Base-by-base conservation (phyloP, 306 rosid genomes). In the Senna siamea region DNA sequence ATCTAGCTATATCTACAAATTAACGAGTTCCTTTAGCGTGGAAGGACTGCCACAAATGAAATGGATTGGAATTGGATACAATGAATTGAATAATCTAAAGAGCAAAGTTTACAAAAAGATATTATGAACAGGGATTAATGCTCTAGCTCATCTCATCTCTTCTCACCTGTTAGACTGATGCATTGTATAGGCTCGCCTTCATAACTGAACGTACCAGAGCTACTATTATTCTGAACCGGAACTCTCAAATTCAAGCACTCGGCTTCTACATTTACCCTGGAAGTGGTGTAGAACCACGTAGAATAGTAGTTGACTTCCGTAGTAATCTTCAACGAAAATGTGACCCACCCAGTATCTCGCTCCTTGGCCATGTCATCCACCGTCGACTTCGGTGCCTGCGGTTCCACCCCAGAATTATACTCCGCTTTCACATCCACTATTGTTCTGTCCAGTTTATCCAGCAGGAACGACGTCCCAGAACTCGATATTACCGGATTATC, bases 201-300 rank as follows among this genome's bases (percentile, higher is more conserved):
- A 48, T 46, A 19, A 3, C 50, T 46, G 56, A 76, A 12, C 0
- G 56, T 1, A 6, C 77, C 90, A 0, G 3, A 19, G 2, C 0
- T 12, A 2, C 80, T 37, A n/a, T 37, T 23, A 15, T 74, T 78
- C 26, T 40, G 34, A 47, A 87, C 85, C n/a, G 15, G 54, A 63
- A 92, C 67, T 73, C 78, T 85, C 79, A 90, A 62, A 19, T 72
- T 74, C 2, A 40, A 46, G 48, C 95, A 92, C 43, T 57, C 4
- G 5, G 84, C 84, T 8, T 62, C 11, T 7, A 82, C 2, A 13
- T 9, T 1, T 2, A 55, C 18, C 0, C 4, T 48, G 28, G 68
- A 79, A 0, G 77, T 26, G 69, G 82, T 68, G 68, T 77, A 58
- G 40, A 37, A 37, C 0, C 70, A 7, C 1, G 22, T 22, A 4